These are phyloP conservation scores for Cyberlindnera japonica DNA, from an alignment of 805 yeast species.

Conservation along the genomic window DNA sequence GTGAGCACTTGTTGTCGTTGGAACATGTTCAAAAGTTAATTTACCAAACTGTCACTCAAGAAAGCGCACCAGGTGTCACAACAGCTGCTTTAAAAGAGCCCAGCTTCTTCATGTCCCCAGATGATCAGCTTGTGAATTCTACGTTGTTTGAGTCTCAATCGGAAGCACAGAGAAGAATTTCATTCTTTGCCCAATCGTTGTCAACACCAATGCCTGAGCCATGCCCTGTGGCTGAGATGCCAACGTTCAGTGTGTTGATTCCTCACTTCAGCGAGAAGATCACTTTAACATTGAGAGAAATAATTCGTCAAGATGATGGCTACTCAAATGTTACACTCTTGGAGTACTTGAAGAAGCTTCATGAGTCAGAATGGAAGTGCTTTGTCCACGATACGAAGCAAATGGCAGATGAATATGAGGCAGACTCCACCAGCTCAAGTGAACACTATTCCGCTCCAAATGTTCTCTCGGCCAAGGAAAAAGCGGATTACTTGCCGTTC, in stretches of 20 bases:
- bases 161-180: slow-evolving; percentile 79
- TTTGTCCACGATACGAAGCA: slow-evolving; percentile 65
- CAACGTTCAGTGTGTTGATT: slow-evolving; percentile 75
- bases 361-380: slow-evolving; percentile 65
- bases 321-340: slow-evolving; percentile 58
- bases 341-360: slow-evolving; percentile 64
- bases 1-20: slow-evolving; percentile 95
- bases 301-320: slow-evolving; percentile 67
- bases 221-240: slow-evolving; percentile 62
- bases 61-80: slow-evolving; percentile 34
- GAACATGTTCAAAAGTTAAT: slow-evolving; percentile 96
- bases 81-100: slow-evolving; percentile 60
- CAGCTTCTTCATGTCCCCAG: slow-evolving; percentile 74
- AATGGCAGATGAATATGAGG: slow-evolving; percentile 46
- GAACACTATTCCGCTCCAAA: slow-evolving; percentile 17
- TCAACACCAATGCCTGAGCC: slow-evolving; percentile 84
- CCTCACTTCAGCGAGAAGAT: slow-evolving; percentile 89
- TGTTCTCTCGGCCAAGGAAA: slow-evolving; percentile 14
- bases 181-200: slow-evolving; percentile 86
- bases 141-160: slow-evolving; percentile 57
- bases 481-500: slow-evolving; percentile 51
- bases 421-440: slow-evolving; percentile 12
- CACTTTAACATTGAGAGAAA: slow-evolving; percentile 68
- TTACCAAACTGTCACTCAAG: slow-evolving; percentile 76
- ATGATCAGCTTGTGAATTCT: slow-evolving; percentile 63